These are phyloP conservation scores for Lecanicillium sp. DNA, from an alignment of 2,329 filamentous ascomycete species.

Conservation along the genomic window DNA sequence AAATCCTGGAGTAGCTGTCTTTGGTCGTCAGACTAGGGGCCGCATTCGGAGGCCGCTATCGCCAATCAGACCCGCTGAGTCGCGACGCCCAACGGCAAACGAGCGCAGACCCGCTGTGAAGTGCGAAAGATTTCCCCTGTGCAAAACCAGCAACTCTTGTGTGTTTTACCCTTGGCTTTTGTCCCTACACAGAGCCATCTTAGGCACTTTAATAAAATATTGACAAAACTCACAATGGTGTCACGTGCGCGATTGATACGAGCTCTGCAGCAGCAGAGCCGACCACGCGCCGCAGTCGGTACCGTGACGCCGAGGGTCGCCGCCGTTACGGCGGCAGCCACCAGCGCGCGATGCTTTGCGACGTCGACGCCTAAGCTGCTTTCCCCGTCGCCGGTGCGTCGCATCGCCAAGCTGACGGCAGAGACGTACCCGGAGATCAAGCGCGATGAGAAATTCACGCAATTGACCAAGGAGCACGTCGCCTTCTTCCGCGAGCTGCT, in stretches of 20 bases:
- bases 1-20: too few species aligned
- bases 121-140: background rate
- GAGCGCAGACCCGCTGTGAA: conserved; percentile 2
- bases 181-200: too few species aligned
- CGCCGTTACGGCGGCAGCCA: conserved; percentile 9
- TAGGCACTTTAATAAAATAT: too few species aligned
- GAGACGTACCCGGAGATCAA: conserved; percentile 81
- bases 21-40: background rate
- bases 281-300: background rate
- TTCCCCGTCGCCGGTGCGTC: conserved; percentile 18
- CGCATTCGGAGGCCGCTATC: background rate
- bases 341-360: conserved; percentile 21
- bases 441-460: conserved; percentile 68
- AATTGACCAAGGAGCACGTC: conserved; percentile 74
- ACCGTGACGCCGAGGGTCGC: background rate
- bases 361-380: conserved; percentile 26
- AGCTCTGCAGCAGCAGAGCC: conserved; percentile 16
- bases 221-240: conserved; percentile 17
- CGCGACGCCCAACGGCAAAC: too few species aligned
- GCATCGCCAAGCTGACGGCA: conserved; percentile 62
- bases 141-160: background rate
- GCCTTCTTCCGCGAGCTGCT: conserved; percentile 76
- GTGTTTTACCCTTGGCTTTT: too few species aligned
- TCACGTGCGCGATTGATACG: conserved; percentile 16
- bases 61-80: background rate